These are phyloP conservation scores for Aspergillus ruber DNA, from an alignment of 2,329 filamentous ascomycete genomes.

Conservation along the genomic window DNA sequence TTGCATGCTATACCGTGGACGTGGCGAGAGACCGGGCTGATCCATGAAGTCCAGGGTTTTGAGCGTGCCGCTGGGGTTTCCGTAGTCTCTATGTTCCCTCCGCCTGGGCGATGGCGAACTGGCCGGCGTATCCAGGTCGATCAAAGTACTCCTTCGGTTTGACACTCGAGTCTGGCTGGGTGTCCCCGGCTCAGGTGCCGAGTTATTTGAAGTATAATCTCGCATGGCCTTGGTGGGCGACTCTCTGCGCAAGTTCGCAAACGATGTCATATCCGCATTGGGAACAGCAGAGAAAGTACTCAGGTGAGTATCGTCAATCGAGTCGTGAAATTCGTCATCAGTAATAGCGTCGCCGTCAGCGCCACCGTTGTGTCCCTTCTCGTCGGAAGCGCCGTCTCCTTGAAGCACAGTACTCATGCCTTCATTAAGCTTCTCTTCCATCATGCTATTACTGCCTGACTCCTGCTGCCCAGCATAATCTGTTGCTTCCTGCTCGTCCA, in stretches of 20 bases:
- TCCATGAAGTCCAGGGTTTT: conserved; percentile 88
- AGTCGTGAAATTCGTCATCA: conserved; percentile 26
- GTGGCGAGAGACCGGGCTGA: conserved; percentile 55
- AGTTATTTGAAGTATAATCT: conserved; percentile 33
- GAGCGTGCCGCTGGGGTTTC: conserved; percentile 54
- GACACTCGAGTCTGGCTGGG: conserved; percentile 44
- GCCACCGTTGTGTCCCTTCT: conserved; percentile 17
- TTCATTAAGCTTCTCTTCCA: conserved; percentile 35
- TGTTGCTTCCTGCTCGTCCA: conserved; percentile 12
- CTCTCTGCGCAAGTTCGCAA: conserved; percentile 62
- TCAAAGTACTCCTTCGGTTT: conserved; percentile 20
- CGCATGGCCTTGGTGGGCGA: conserved; percentile 49
- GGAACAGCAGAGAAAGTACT: conserved; percentile 86
- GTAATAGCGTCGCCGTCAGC: conserved; percentile 21
- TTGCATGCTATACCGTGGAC: conserved; percentile 41
- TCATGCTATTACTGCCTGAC: conserved; percentile 23
- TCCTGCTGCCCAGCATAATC: conserved; percentile 14
- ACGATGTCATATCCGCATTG: conserved; percentile 67
- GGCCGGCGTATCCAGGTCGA: conserved; percentile 28
- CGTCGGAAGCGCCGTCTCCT: conserved; percentile 14
- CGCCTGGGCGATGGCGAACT: conserved; percentile 46
- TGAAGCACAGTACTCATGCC: conserved; percentile 38
- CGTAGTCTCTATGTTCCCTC: conserved; percentile 38
- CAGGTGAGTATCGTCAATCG: conserved; percentile 49
- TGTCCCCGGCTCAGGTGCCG: conserved; percentile 29